phyloP scores from a whole-genome alignment of 768 basidiomycete genomes.

The Psilocybe azurescens region DNA sequence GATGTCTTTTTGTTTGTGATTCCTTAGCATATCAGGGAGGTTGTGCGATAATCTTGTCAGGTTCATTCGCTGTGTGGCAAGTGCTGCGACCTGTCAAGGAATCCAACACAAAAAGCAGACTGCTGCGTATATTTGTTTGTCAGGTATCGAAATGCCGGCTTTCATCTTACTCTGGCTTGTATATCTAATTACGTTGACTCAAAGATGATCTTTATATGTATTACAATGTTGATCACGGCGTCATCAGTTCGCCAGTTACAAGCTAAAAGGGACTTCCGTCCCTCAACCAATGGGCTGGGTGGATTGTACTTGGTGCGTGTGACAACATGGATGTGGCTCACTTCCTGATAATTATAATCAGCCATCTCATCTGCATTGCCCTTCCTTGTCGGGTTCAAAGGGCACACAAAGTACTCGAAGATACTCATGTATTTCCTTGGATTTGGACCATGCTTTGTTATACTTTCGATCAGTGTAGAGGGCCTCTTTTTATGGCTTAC shows the following conservation, averaged over 20 bases:
- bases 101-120: background rate
- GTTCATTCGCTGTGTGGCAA: slow-evolving; percentile 8
- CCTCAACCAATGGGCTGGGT: slow-evolving; percentile 64
- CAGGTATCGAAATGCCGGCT: slow-evolving; percentile 30
- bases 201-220: slow-evolving; percentile 50
- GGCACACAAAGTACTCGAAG: slow-evolving; percentile 50
- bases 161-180: background rate
- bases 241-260: slow-evolving; percentile 66
- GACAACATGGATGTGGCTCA: background rate
- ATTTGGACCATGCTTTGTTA: slow-evolving; percentile 76
- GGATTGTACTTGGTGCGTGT: slow-evolving; percentile 64
- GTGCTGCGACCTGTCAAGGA: slow-evolving; percentile 12
- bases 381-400: slow-evolving; percentile 41
- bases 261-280: slow-evolving; percentile 70
- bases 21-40: slow-evolving; percentile 8
- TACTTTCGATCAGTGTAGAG: slow-evolving; percentile 84
- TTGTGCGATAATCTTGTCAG: slow-evolving; percentile 4
- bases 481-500: slow-evolving; percentile 75
- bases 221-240: slow-evolving; percentile 57
- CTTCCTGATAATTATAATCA: slow-evolving; percentile 34
- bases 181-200: background rate
- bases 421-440: slow-evolving; percentile 70
- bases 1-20: background rate
- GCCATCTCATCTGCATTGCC: slow-evolving; percentile 57
- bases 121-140: slow-evolving; percentile 21